Base-by-base conservation (phyloP, 768 basidiomycete species). In the Hygrocybe coccinea region DNA sequence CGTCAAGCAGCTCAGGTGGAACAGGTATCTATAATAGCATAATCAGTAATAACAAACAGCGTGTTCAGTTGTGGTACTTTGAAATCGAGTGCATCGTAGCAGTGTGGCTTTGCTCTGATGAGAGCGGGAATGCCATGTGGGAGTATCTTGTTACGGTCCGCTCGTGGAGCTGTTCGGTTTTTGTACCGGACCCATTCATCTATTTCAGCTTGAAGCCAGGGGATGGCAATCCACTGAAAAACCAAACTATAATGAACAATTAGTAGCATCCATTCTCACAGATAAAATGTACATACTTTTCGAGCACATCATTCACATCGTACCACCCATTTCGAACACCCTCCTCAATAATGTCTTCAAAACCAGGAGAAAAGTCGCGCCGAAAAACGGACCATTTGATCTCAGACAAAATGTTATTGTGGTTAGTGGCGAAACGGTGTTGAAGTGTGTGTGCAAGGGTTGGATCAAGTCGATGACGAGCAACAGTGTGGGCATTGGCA, bases 161-260 rank as follows among this genome's bases (percentile, higher is more conserved):
- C 54, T 0, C 68, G 62, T 14, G 61, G 61, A 4, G 39, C 12
- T 0, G 55, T 67, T 12, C 24, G 44, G 35, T 74, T 75, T 22
- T 59, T 36, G 2, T 41, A 51, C 5, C 44, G 2, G 2, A 54
- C 55, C 49, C 63, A 78, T 1, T 34, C 50, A 52, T 79, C 68
- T 0, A 77, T 54, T 54, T 77, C 73, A 0, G 2, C 17, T 55
- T 79, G 77, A 14, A 79, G 54, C 66, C 67, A 75, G 0, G 75
- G 76, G 37, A 78, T 72, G 3, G 68, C 65, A 1, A 79, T 33
- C 71, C 71, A 79, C 0, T 65, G 66, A 45, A 79, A 79, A 0
- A 76, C 55, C 15, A 75, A 59, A 0, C 77, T 78, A 44, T 21
- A 24, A 21, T 11, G 29, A 9, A 24, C 8, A 52, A 12, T 39